Percentiles rank a stretch among this genome's conserved stretches.
Evolutionary conservation across 192 early-diverging fungal genomes (phyloP).

Genomic region (Helicostylum pulchrum): DNA sequence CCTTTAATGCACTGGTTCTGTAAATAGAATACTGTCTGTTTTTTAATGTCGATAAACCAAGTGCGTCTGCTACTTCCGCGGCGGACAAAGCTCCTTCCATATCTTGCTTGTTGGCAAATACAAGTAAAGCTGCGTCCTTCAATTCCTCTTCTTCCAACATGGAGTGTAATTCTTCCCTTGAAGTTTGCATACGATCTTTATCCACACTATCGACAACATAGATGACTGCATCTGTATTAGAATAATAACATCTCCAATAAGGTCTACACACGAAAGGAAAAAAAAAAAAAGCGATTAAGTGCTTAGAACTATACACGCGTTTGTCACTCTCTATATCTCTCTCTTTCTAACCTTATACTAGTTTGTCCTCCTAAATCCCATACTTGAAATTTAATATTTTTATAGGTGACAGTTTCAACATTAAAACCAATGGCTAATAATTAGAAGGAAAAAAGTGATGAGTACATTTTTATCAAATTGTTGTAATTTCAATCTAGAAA

Average conservation of each 20-base stretch:
- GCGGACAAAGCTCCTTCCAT: conserved; percentile 89
- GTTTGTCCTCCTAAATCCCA: conserved; percentile 94
- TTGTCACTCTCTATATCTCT: too few relatives aligned
- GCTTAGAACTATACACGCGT: background rate
- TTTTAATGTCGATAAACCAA: conserved; percentile 81
- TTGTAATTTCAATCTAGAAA: background rate
- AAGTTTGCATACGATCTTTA: conserved; percentile 81
- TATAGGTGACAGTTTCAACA: conserved; percentile 92
- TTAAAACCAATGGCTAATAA: conserved; percentile 70
- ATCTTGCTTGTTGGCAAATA: conserved; percentile 99
- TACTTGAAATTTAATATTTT: conserved; percentile 98
- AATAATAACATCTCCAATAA: conserved; percentile 99
- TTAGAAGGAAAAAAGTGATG: background rate
- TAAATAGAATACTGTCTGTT: conserved; percentile 93
- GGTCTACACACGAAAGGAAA: conserved; percentile 53
- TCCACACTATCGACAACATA: conserved; percentile 96
- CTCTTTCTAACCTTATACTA: conserved; percentile 43
- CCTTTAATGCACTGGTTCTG: conserved; percentile 91
- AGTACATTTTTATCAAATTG: background rate
- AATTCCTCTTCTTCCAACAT: conserved; percentile 97
- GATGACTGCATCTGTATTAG: conserved; percentile 98
- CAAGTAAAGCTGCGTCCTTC: conserved; percentile 81
- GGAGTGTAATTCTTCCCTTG: conserved; percentile 84
- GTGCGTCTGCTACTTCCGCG: conserved; percentile 82
- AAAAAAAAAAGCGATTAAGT: background rate